These are phyloP conservation scores for Alternaria infectoria DNA, from an alignment of 2,329 filamentous ascomycete genomes.

Conservation along the genomic window DNA sequence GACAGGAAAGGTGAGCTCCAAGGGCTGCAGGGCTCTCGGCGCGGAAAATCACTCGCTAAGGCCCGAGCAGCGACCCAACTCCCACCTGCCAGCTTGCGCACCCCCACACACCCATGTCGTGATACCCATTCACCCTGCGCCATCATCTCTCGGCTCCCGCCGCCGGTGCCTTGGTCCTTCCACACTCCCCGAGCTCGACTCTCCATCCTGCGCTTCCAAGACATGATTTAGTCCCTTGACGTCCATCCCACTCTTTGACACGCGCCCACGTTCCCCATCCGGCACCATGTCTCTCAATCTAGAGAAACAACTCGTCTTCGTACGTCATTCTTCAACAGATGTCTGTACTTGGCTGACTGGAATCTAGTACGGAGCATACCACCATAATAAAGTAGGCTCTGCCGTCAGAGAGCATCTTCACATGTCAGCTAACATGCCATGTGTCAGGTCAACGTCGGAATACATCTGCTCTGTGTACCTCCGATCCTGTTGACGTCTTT, in stretches of 20 bases:
- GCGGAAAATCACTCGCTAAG: conserved; percentile 28
- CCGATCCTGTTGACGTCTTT: conserved; percentile 75
- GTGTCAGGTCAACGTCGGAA: conserved; percentile 71
- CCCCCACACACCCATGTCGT: conserved; percentile 35
- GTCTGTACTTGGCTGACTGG: conserved; percentile 17
- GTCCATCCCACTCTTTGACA: conserved; percentile 31
- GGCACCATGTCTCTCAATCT: conserved; percentile 68
- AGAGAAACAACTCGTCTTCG: conserved; percentile 82
- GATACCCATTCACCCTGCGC: conserved; percentile 29
- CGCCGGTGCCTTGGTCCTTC: conserved; percentile 16
- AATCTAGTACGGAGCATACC: conserved; percentile 79
- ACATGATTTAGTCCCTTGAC: conserved; percentile 35
- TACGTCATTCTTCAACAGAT: conserved; percentile 55
- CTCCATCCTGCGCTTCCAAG: conserved; percentile 20
- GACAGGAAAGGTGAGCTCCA: conserved; percentile 6
- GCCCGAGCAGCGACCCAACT: conserved; percentile 13
- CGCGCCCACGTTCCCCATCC: conserved; percentile 35
- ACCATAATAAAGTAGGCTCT: conserved; percentile 69
- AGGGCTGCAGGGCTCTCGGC: conserved; percentile 17
- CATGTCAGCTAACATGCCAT: conserved; percentile 33
- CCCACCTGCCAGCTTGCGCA: conserved; percentile 28
- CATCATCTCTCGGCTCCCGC: conserved; percentile 23
- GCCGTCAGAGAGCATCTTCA: conserved; percentile 6
- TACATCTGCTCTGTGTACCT: conserved; percentile 82
- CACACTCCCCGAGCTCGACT: conserved; percentile 1